Base-by-base conservation (phyloP, 1,284 basidiomycete species). In the Ceratorhiza oryzae-sativae region DNA sequence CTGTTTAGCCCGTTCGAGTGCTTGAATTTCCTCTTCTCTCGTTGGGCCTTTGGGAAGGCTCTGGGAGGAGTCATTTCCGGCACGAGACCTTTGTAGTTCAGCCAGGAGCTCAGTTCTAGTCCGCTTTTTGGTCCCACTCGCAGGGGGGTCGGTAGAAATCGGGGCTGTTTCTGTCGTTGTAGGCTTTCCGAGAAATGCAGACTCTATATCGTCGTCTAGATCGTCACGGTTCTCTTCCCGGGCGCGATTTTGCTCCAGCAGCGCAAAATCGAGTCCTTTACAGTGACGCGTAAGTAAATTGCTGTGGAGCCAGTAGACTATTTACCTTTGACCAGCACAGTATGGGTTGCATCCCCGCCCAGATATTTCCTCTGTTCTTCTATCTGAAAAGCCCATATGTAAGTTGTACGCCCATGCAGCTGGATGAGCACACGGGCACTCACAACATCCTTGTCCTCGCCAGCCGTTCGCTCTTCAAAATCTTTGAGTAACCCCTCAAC, bases 271-370 rank as follows among this genome's bases (percentile, higher is more conserved):
- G 39, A 97, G 87, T n/a, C 95, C 83, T 77, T 34, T 9, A 34
- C n/a, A 0, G 48, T 55, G 12, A 55, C 15, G 8, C 27, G 51
- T 67, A 5, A 61, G 18, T 42, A 45, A 53, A 36, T 41, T n/a
- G 2, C 3, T 27, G 36, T 41, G 27, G 9, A 56, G 39, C 23
- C 25, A 23, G 18, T 32, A 18, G 23, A 23, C 15, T 48, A 39
- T 23, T 25, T 48, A 76, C 75, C 93, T 77, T 94, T 96, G 48
- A 95, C 93, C 3, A 95, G 86, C 56, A 95, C 87, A 2, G 91
- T 89, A 79, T 96, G 93, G 68, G 90, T 86, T 49, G 88, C 87
- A 79, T 97, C 94, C 41, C 94, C 94, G n/a, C 94, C 94, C 1
- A 96, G 86, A 79, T 93, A 94, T 55, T 84, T 84, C 53, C 94